Evolutionary conservation across 2,329 filamentous ascomycete species (phyloP), one percentile per base, ranked within the genome.

Genomic region (Sordariomycetes sp.): DNA sequence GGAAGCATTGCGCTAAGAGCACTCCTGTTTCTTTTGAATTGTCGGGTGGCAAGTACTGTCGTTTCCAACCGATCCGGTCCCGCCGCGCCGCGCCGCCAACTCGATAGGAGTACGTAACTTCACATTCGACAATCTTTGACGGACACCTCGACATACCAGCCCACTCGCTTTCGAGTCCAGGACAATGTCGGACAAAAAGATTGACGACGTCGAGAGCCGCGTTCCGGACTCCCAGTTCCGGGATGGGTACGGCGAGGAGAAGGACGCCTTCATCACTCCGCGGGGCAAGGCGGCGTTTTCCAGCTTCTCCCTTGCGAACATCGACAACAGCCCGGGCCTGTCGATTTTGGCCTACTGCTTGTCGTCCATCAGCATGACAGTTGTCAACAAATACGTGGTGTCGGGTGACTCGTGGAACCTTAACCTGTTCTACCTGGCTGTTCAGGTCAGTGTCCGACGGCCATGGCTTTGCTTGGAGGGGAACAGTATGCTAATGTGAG

Each of bases 381-480:
- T 96, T n/a, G 94, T 95, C 71, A 99, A 99, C 76, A 99, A 99
- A 79, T 99, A 95, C 71, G 91, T 96, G 61, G 83, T 99, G 53
- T 96, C 90, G 8, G 94, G 94, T 60, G 79, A 81, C 55, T 82
- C 86, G 63, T 99, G 95, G 82, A 99, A 99, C 74, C 75, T 99
- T 66, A 96, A 95, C 74, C 96, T 97, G 73, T 89, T 99, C 74
- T 87, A 96, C 65, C 82, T 99, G 60, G 86, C 84, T 60, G 80
- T 97, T 60, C 94, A 97, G 85, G 92, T 96, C 82, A 66, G 82
- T 17, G 32, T 34, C 3, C 52, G 60, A 51, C 24, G 8, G 10
- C 34, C 20, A 50, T 20, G 10, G 42, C n/a, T 20, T 7, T 10
- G 12, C 7, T 25, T n/a, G 12, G 22, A 28, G 4, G n/a, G 35